These are phyloP conservation scores for Cochlearia excelsa DNA, from an alignment of 345 rosid genomes.

Conservation along the genomic window DNA sequence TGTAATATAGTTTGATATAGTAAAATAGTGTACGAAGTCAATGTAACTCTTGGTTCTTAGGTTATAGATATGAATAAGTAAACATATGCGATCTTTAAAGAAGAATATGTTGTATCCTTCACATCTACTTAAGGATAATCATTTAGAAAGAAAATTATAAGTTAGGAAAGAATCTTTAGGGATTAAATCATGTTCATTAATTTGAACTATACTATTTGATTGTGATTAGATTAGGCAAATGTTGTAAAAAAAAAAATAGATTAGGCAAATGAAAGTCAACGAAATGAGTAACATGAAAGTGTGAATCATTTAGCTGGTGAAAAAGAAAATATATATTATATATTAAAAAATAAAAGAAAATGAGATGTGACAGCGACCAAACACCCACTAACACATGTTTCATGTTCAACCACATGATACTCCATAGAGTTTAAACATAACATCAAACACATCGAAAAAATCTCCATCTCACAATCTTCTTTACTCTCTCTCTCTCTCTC, in stretches of 20 bases:
- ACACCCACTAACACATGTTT: slow-evolving; percentile 26
- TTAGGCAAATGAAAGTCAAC: slow-evolving; percentile 24
- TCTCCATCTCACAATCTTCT: slow-evolving; percentile 30
- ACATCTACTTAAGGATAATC: not conserved
- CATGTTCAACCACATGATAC: slow-evolving; percentile 33
- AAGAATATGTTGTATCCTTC: slow-evolving; percentile 14
- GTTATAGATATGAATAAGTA: slow-evolving; percentile 13
- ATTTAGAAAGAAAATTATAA: slow-evolving; percentile 8
- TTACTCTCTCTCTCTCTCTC: slow-evolving; percentile 19
- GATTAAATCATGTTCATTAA: slow-evolving; percentile 9
- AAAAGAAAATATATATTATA: not conserved
- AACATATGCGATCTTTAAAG: not conserved
- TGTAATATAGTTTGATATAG: not conserved
- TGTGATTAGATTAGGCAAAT: not conserved
- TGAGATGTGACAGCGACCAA: slow-evolving; percentile 30
- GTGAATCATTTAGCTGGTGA: slow-evolving; percentile 16
- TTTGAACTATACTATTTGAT: not conserved
- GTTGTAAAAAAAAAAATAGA: slow-evolving; percentile 1
- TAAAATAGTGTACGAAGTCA: slow-evolving; percentile 28
- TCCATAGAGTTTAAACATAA: slow-evolving; percentile 11
- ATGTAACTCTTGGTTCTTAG: slow-evolving; percentile 15
- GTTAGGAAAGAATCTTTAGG: not conserved
- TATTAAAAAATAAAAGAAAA: slow-evolving; percentile 4
- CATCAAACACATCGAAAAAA: slow-evolving; percentile 30
- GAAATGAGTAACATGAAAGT: slow-evolving; percentile 10